Conservation (phyloP, 495 filamentous ascomycete species). For the Bacidia rubella region DNA sequence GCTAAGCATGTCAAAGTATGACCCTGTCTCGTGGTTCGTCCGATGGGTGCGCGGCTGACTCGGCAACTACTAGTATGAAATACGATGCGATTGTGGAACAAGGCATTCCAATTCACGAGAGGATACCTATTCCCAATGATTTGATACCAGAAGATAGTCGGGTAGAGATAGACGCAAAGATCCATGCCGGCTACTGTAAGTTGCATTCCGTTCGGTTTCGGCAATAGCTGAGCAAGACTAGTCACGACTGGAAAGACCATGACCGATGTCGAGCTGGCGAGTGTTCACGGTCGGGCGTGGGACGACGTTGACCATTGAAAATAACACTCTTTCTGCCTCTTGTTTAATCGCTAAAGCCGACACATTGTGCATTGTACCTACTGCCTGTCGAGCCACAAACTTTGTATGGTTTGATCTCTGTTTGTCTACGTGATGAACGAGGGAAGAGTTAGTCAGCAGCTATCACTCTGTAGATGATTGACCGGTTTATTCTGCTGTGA, state of each 20-base stretch:
- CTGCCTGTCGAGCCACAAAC: too few species aligned
- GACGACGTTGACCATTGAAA: conserved; percentile 39
- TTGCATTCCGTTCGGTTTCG: conserved; percentile 7
- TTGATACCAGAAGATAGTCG: conserved; percentile 91
- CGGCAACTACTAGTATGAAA: conserved; percentile 63
- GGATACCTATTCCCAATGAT: conserved; percentile 84
- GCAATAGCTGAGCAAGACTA: conserved; percentile 9
- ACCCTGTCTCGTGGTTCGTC: conserved; percentile 10
- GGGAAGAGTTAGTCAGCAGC: too few species aligned
- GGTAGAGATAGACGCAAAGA: conserved; percentile 94
- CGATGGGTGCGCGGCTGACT: not conserved
- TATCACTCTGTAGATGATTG: too few species aligned
- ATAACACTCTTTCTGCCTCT: too few species aligned
- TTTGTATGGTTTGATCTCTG: too few species aligned
- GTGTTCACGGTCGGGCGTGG: conserved; percentile 85
- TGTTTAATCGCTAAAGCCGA: too few species aligned
- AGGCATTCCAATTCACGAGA: conserved; percentile 87
- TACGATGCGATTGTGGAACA: conserved; percentile 94
- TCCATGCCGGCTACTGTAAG: conserved; percentile 76
- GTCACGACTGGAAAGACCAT: conserved; percentile 84
- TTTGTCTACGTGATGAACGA: too few species aligned
- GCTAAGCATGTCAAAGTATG: conserved; percentile 94
- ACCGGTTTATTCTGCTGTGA: too few species aligned
- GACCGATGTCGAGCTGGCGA: conserved; percentile 70
- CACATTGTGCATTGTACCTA: too few species aligned